These are phyloP conservation scores for Trypanosoma grayi DNA, from an alignment of 208 protist species.

Conservation along the genomic window DNA sequence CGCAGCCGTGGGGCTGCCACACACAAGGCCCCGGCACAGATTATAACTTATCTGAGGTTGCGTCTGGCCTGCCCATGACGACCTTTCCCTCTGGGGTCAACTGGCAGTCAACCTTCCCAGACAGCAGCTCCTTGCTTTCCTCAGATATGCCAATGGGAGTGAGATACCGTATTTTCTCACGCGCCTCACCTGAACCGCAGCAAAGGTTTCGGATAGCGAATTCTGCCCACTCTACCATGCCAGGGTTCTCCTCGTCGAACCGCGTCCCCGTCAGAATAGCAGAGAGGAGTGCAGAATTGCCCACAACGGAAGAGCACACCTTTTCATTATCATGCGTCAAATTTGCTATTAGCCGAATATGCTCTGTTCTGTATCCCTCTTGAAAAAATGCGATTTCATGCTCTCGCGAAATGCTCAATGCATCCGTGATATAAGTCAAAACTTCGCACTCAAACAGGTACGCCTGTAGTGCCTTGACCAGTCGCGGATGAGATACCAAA, in stretches of 20 bases:
- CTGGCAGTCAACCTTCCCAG: slow-evolving; percentile 39
- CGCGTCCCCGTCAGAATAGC: slow-evolving; percentile 64
- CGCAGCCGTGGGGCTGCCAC: too few relatives aligned
- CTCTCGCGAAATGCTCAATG: slow-evolving; percentile 59
- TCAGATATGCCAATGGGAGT: slow-evolving; percentile 41
- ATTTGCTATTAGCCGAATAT: slow-evolving; percentile 76
- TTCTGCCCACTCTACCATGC: slow-evolving; percentile 86
- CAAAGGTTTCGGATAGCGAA: slow-evolving; percentile 88
- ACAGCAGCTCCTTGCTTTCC: slow-evolving; percentile 48
- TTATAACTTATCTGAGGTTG: slow-evolving; percentile 1
- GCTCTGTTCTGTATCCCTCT: slow-evolving; percentile 73
- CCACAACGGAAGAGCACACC: slow-evolving; percentile 33
- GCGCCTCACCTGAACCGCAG: slow-evolving; percentile 36
- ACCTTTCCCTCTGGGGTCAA: slow-evolving; percentile 38
- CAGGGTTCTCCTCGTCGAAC: slow-evolving; percentile 88
- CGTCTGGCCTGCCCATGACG: not conserved
- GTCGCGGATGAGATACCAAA: slow-evolving; percentile 37
- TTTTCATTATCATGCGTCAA: slow-evolving; percentile 49
- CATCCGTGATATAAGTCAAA: slow-evolving; percentile 52
- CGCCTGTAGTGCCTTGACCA: slow-evolving; percentile 48
- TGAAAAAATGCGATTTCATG: slow-evolving; percentile 76
- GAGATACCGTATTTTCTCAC: slow-evolving; percentile 60
- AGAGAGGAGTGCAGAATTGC: slow-evolving; percentile 42
- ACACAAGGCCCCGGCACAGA: not conserved
- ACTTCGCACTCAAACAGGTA: slow-evolving; percentile 55